These are phyloP conservation scores for Aspergillus brasiliensis DNA, from an alignment of 2,329 filamentous ascomycete genomes.

Conservation along the genomic window DNA sequence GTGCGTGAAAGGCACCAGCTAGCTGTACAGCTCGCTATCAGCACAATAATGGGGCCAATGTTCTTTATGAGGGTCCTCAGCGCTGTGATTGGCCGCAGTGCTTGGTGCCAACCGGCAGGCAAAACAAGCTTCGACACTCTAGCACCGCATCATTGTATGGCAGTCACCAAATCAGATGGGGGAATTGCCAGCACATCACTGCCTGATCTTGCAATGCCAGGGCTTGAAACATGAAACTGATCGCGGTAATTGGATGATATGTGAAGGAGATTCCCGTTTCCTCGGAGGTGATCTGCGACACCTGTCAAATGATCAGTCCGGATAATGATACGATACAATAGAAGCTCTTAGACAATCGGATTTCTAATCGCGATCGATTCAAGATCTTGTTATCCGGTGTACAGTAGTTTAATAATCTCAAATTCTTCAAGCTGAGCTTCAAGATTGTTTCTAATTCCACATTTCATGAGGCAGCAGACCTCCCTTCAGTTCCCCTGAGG, in stretches of 20 bases:
- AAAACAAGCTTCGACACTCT: slow-evolving; percentile 1
- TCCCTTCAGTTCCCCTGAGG: too few species aligned
- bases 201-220: background rate
- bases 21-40: background rate
- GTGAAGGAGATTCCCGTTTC: background rate
- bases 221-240: background rate
- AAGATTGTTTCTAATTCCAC: too few species aligned
- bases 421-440: too few species aligned
- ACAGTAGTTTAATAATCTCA: too few species aligned
- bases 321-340: background rate
- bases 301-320: background rate
- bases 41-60: background rate
- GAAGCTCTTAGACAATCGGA: background rate
- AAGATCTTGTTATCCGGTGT: too few species aligned
- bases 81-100: slow-evolving; percentile 1
- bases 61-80: background rate
- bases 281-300: background rate
- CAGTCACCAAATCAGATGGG: background rate
- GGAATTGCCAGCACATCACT: background rate
- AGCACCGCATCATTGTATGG: slow-evolving; percentile 1
- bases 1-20: background rate
- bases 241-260: background rate
- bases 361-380: background rate
- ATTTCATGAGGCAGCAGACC: too few species aligned
- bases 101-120: slow-evolving; percentile 3